Evolutionary conservation across 1,139 yeast species (phyloP), one percentile per base, ranked within the genome.

Genomic region (Geotrichum phurueaensis): DNA sequence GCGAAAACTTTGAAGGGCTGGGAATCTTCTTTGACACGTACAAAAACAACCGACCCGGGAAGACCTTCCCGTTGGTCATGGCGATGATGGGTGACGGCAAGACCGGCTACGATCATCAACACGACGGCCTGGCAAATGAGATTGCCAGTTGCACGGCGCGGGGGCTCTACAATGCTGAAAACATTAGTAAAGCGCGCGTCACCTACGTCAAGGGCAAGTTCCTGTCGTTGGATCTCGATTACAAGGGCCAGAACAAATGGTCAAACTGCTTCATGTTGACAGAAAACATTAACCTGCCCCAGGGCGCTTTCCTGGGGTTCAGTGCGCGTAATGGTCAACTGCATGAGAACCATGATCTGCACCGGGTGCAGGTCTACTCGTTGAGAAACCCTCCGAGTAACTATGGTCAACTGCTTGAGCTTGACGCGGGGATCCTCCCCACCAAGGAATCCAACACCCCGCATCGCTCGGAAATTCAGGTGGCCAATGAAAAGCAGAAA

Each of bases 291-390:
- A 79, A 82, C 61, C 61, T 67, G 22, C 68, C 69, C 12, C 53
- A 57, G 18, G 49, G 60, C 13, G 60, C 63, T 4, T 83, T 81
- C 64, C 77, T 84, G 53, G 96, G 97, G 0, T 78, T 91, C 61
- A 79, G 89, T 51, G 97, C 96, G 0, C 89, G 88, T 66, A 92
- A 96, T 6, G 97, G 97, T 25, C 90, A 88, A 64, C 78, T 89
- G 57, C 76, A 82, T 33, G 70, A 85, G 78, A 66, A 81, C 79
- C 71, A 79, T 61, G 75, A 76, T 56, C 61, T 77, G 53, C 68
- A 57, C 59, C 66, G 68, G 2, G 67, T 74, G 56, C 71, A 71
- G 56, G 72, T 74, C 10, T 70, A 65, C 59, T 65, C 68, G 49
- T 68, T 74, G 43, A 52, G 63, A 54, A 65, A 63, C 55, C 68